A percentile compares a stretch with the other conserved stretches of the same genome.
These are phyloP conservation scores for Lentinula lateritia DNA, from an alignment of 768 basidiomycete species.

Conservation along the genomic window DNA sequence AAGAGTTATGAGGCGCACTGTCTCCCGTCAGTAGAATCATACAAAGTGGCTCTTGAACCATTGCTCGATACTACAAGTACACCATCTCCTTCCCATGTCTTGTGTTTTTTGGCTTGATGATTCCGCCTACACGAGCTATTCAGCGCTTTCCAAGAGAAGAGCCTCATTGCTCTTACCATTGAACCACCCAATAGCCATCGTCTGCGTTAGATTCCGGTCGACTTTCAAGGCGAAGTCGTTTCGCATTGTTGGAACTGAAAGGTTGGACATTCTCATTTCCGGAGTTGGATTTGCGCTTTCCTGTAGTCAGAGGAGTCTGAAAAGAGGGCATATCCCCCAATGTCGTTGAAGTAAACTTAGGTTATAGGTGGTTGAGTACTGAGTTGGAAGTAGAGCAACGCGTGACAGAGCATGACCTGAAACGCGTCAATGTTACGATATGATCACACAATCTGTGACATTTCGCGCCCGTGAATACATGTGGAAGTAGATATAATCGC, in stretches of 20 bases:
- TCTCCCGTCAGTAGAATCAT: conserved; percentile 56
- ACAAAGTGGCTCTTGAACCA: conserved; percentile 41
- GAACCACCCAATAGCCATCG: conserved; percentile 68
- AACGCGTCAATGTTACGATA: background rate
- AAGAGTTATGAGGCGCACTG: conserved; percentile 34
- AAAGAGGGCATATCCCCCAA: background rate
- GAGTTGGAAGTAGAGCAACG: background rate
- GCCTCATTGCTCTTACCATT: conserved; percentile 45
- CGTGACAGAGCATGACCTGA: background rate
- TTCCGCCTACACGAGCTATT: conserved; percentile 40
- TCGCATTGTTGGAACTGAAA: background rate
- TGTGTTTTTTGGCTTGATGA: conserved; percentile 76
- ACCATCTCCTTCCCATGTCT: conserved; percentile 86
- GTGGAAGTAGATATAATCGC: too few relatives aligned
- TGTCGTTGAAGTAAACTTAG: too few relatives aligned
- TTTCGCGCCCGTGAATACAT: background rate
- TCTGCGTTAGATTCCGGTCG: background rate
- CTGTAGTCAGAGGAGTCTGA: background rate
- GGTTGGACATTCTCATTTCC: background rate
- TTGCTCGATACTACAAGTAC: conserved; percentile 46
- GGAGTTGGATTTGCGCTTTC: background rate
- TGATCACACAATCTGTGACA: background rate
- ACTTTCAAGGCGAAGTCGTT: conserved; percentile 1
- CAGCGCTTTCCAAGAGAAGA: background rate
- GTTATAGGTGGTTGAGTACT: too few relatives aligned